Base-by-base conservation (phyloP, 495 filamentous ascomycete genomes). In the Cladorrhinum samala region DNA sequence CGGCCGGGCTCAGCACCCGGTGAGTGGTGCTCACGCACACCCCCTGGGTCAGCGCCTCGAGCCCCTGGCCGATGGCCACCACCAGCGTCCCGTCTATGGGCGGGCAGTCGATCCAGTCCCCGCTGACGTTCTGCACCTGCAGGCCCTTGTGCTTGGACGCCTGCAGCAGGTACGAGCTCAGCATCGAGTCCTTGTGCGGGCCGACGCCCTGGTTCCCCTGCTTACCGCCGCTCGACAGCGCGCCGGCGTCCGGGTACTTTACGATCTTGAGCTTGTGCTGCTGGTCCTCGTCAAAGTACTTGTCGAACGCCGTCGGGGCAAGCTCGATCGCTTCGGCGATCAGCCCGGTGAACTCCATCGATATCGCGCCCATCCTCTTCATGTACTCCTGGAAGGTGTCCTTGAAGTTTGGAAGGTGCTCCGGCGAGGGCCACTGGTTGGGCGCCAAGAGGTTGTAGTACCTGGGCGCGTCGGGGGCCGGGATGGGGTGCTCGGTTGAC, bases 211-310 rank as follows among this genome's bases (percentile, higher is more conserved):
- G 84, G 9, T 79, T 76, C 46, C 77, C 71, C 0, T 44, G 60
- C 33, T 68, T 69, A 16, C 71, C 73, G 33, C 63, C 83, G 64
- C 9, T 72, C 11, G 69, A 70, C 5, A 83, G 63, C 54, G 68
- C 64, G 3, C 75, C 66, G 1, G 81, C 70, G 61, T 87, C 82
- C 0, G 87, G 85, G 59, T 95, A 96, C 67, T 93, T 94, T 57
- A 96, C 82, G 52, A 96, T 88, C 65, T 97, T 97, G 37, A 96
- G 73, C 61, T 93, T 92, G 72, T 95, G 89, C 76, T 95, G 86
- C 68, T 91, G 85, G 54, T 82, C 75, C 2, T 73, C 68, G 53
- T 94, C 89, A 69, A 88, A 94, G 75, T 94, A 97, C 52, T 80
- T 78, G 59, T 85, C 69, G 64, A 98, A 92, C 1, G 91, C 88